Evolutionary conservation across 805 yeast species (phyloP), one percentile per base, ranked within the genome.

Genomic region (Wickerhamomyces bovis): DNA sequence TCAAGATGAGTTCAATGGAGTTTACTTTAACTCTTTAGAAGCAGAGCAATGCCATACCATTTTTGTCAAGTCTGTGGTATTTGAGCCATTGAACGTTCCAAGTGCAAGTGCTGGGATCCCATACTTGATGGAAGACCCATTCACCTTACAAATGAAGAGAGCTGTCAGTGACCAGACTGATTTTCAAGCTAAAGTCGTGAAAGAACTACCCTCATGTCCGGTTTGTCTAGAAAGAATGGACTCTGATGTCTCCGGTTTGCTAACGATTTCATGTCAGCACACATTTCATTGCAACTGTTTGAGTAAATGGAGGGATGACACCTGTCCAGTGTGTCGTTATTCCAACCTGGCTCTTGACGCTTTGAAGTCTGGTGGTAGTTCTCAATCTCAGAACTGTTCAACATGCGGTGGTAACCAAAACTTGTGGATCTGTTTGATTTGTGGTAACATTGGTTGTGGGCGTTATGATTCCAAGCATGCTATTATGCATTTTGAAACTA

Each of bases 391-490:
- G 59, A 66, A 42, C 31, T 85, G 95, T 61, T 60, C 70, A 39
- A 67, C 71, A 3, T 89, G 97, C 65, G 70, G 73, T 1, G 70
- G 77, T 0, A 61, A 69, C 2, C 75, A 77, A 0, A 86, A 85
- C 60, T 66, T 89, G 15, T 89, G 97, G 97, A 82, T 88, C 2
- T 89, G 97, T 64, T 70, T 89, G 22, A 77, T 90, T 2, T 89
- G 97, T 66, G 97, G 97, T 0, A 82, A 85, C 59, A 71, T 89
- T n/a, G 97, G 96, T 0, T 89, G 97, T 67, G 92, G 95, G 38
- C 67, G 97, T 50, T 89, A 89, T 62, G 86, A 88, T 44, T 77
- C 77, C 28, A 89, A 85, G 43, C 97, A 89, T 68, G 95, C 96
- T 0, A 78, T 88, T 44, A 78, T 83, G 50, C 97, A 89, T 64